These are phyloP conservation scores for Melanomma pulvis-pyrius DNA, from an alignment of 495 filamentous ascomycete species.

Conservation along the genomic window DNA sequence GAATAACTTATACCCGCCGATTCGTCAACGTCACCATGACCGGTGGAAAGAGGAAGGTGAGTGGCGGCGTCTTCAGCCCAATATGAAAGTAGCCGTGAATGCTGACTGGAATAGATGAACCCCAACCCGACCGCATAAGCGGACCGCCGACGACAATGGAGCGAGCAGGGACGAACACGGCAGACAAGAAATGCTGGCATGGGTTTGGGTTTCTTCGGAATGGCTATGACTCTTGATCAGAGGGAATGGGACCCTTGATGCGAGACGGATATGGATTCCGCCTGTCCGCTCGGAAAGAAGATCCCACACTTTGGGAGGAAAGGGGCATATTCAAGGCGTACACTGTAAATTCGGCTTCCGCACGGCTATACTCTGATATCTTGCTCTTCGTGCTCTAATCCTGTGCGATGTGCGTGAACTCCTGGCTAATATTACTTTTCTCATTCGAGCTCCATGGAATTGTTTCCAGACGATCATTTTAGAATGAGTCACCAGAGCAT, in stretches of 20 bases:
- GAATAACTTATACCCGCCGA: slow-evolving; percentile 92
- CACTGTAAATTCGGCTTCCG: slow-evolving; percentile 36
- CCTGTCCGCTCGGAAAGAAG: slow-evolving; percentile 24
- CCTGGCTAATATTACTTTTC: too few species aligned
- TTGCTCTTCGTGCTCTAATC: slow-evolving; percentile 8
- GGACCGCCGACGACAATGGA: slow-evolving; percentile 3
- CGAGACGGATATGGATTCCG: slow-evolving; percentile 21
- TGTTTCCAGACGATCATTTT: too few species aligned
- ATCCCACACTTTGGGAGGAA: slow-evolving; percentile 35
- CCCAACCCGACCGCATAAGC: slow-evolving; percentile 57
- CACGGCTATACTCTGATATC: slow-evolving; percentile 19
- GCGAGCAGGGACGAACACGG: slow-evolving; percentile 12
- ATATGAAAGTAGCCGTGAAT: slow-evolving; percentile 16
- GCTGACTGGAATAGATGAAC: slow-evolving; percentile 54
- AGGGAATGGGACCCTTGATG: slow-evolving; percentile 17
- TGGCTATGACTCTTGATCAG: slow-evolving; percentile 42
- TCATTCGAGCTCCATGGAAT: too few species aligned
- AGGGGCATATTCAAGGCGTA: slow-evolving; percentile 41
- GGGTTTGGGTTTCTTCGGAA: slow-evolving; percentile 23
- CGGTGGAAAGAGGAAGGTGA: slow-evolving; percentile 98
- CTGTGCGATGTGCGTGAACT: not conserved
- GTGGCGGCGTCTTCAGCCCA: slow-evolving; percentile 20
- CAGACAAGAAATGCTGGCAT: slow-evolving; percentile 24
- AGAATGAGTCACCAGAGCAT: too few species aligned
- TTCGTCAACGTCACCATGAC: slow-evolving; percentile 99